These are phyloP conservation scores for Fonsecaea pugnacius DNA, from an alignment of 2,329 filamentous ascomycete species.

Conservation along the genomic window DNA sequence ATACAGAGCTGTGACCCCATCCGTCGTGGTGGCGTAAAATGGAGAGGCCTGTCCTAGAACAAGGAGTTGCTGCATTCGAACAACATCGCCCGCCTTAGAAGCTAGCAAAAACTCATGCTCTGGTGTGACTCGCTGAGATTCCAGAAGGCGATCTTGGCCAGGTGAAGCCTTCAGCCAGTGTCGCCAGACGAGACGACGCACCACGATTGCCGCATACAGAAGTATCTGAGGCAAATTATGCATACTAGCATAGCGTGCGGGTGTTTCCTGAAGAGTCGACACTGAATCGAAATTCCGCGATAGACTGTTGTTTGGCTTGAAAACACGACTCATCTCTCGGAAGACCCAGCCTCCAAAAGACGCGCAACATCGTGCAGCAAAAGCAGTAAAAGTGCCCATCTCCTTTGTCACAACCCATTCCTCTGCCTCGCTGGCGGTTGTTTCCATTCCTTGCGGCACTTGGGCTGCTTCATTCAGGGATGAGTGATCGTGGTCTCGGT, in stretches of 20 bases:
- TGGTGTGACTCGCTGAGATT: not conserved
- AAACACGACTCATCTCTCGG: not conserved
- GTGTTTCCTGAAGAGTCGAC: not conserved
- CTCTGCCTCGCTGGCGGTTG: not conserved
- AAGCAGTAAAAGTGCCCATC: not conserved
- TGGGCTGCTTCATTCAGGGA: not conserved
- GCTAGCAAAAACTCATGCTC: slow-evolving; percentile 7
- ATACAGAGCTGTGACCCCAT: slow-evolving; percentile 12
- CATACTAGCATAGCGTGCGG: not conserved
- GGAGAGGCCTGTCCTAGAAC: slow-evolving; percentile 1
- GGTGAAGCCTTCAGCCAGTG: not conserved
- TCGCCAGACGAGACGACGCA: not conserved
- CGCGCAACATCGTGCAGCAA: not conserved
- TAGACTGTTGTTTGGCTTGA: not conserved
- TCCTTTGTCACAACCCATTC: not conserved
- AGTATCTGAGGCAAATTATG: not conserved
- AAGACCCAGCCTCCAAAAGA: not conserved
- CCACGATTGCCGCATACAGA: not conserved
- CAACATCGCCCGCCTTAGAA: slow-evolving; percentile 1
- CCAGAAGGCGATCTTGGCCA: not conserved
- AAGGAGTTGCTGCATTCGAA: slow-evolving; percentile 7
- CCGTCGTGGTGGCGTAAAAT: not conserved
- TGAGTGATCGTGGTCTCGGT: not conserved
- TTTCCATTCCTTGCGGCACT: not conserved
- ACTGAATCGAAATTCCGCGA: not conserved